Percentiles rank a stretch among this genome's conserved stretches.
Evolutionary conservation across 306 rosid species (phyloP).

Genomic region (Spatholobus suberectus): DNA sequence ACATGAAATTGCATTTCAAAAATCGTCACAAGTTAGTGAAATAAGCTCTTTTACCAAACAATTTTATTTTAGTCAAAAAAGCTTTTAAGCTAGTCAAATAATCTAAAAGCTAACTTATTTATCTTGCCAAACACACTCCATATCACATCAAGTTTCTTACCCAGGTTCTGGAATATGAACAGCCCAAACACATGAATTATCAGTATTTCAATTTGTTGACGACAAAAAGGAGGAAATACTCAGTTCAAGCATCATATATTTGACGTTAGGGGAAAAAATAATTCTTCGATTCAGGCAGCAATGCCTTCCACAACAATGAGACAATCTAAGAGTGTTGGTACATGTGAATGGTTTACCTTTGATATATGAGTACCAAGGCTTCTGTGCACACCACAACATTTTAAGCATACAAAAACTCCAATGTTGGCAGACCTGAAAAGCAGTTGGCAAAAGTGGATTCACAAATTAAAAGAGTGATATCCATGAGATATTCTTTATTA

Average conservation of each 20-base stretch:
- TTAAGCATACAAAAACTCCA: constrained; percentile 95
- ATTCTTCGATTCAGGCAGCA: background rate
- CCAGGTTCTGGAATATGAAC: constrained; percentile 32
- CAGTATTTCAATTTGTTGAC: constrained; percentile 26
- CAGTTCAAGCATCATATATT: constrained; percentile 9
- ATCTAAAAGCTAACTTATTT: background rate
- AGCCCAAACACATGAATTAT: constrained; percentile 21
- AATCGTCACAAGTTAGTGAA: background rate
- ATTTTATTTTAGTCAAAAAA: background rate
- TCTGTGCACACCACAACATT: constrained; percentile 96
- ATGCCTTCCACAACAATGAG: constrained; percentile 32
- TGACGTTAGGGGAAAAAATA: background rate
- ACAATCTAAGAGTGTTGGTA: constrained; percentile 14
- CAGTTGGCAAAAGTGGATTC: constrained; percentile 25
- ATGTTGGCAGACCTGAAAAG: constrained; percentile 91
- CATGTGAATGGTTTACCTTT: constrained; percentile 62
- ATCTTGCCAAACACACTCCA: background rate
- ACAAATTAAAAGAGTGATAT: background rate
- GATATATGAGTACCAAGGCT: constrained; percentile 97
- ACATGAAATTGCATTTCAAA: background rate
- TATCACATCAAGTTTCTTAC: background rate
- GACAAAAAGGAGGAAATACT: constrained; percentile 8
- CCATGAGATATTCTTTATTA: background rate
- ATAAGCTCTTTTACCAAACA: background rate
- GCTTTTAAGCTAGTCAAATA: background rate